A percentile compares a stretch with the other conserved stretches of the same genome.
phyloP scores from a whole-genome alignment of 306 rosid genomes.

The Mimosa pudica region DNA sequence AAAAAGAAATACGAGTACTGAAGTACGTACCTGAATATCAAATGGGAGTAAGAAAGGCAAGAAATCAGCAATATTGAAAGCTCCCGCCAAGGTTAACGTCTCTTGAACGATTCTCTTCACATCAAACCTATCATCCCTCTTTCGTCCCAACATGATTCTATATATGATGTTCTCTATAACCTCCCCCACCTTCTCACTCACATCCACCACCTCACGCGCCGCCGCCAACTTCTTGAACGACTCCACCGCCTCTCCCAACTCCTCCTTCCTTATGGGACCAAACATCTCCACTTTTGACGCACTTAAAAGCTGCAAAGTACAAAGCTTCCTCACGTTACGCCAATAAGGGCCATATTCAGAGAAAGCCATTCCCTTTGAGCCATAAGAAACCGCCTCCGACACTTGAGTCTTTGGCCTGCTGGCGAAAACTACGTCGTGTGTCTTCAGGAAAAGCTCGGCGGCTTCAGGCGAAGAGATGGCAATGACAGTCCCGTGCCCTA shows the following conservation, averaged over 20 bases:
- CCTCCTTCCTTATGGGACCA: conserved; percentile 7
- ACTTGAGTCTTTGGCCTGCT: too few species aligned
- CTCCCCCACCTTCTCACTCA: conserved; percentile 1
- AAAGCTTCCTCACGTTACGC: too few species aligned
- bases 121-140: conserved; percentile 4
- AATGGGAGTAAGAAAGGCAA: conserved; percentile 10
- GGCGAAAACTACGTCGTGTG: too few species aligned
- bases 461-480: too few species aligned
- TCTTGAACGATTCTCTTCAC: conserved; percentile 1
- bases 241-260: conserved; percentile 3
- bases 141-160: conserved; percentile 12
- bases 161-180: background rate
- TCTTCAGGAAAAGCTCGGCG: too few species aligned
- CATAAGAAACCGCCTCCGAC: too few species aligned
- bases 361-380: too few species aligned
- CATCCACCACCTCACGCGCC: conserved; percentile 1
- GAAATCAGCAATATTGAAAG: conserved; percentile 27
- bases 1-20: too few species aligned
- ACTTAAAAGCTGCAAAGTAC: too few species aligned
- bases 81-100: background rate
- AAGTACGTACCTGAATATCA: background rate
- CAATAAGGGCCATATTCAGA: too few species aligned
- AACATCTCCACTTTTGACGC: conserved; percentile 10
- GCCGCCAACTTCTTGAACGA: background rate
- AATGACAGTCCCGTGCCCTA: too few species aligned